phyloP scores from a whole-genome alignment of 352 stramenopile species.

The Globisporangium apiculatum region DNA sequence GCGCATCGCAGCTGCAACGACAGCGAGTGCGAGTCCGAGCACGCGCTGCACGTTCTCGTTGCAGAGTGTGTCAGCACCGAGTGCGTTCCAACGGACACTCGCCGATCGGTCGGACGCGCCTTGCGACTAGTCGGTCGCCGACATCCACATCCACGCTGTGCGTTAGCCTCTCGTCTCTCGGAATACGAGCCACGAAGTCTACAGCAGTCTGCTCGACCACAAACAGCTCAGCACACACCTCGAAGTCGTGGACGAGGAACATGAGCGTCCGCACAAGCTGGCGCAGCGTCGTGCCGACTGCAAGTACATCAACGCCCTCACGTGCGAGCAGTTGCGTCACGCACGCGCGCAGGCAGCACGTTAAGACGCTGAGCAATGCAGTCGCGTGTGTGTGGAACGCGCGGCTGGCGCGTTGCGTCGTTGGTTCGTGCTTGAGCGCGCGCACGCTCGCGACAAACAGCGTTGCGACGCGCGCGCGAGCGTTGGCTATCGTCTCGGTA shows the following conservation, averaged over 20 bases:
- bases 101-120: too few species aligned
- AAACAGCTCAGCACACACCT: slow-evolving; percentile 9
- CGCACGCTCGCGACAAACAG: slow-evolving; percentile 8
- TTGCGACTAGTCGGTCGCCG: neutral
- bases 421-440: neutral
- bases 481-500: too few species aligned
- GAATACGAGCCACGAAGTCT: neutral
- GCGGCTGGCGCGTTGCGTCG: neutral
- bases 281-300: slow-evolving; percentile 11
- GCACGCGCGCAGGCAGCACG: slow-evolving; percentile 5
- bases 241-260: slow-evolving; percentile 22
- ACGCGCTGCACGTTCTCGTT: neutral
- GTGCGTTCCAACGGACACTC: too few species aligned
- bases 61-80: too few species aligned
- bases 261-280: slow-evolving; percentile 25
- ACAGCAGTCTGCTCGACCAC: neutral
- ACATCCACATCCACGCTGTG: neutral
- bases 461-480: slow-evolving; percentile 1
- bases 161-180: neutral
- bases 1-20: slow-evolving; percentile 11
- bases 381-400: neutral
- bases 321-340: slow-evolving; percentile 7
- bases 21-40: slow-evolving; percentile 5
- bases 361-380: neutral
- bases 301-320: neutral